A percentile compares a stretch with the other conserved stretches of the same genome.
phyloP scores from a whole-genome alignment of 495 filamentous ascomycete genomes.

The Lasiosphaeris hirsuta region DNA sequence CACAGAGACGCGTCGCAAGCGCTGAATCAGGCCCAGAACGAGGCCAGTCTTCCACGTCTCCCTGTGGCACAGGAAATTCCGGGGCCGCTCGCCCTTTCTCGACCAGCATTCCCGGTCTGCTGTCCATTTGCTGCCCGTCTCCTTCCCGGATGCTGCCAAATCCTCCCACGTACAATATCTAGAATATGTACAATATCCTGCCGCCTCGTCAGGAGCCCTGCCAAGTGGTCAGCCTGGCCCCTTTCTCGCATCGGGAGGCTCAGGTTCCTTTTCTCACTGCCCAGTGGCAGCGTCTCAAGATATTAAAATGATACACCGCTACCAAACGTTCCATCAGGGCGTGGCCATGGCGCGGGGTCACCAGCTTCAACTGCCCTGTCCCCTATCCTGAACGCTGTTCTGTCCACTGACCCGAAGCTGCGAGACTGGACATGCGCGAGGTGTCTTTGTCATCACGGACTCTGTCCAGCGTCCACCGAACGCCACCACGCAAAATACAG shows the following conservation, averaged over 20 bases:
- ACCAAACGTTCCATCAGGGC: slow-evolving; percentile 9
- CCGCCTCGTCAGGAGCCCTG: slow-evolving; percentile 9
- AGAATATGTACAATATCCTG: slow-evolving; percentile 6
- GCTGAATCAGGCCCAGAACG: no score
- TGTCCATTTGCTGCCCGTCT: background rate
- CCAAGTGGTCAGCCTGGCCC: slow-evolving; percentile 12
- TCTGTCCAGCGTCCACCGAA: background rate
- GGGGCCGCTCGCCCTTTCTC: slow-evolving; percentile 10
- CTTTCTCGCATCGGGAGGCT: slow-evolving; percentile 10
- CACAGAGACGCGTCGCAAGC: no score
- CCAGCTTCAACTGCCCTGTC: background rate
- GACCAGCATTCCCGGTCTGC: slow-evolving; percentile 13
- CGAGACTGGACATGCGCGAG: no score
- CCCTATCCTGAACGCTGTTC: background rate
- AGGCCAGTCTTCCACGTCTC: background rate
- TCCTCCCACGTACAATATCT: no score
- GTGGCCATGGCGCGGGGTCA: background rate
- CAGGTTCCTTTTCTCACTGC: slow-evolving; percentile 1
- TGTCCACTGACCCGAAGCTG: no score
- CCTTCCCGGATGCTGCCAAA: no score
- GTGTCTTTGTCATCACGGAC: no score
- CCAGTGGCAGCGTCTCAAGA: slow-evolving; percentile 14
- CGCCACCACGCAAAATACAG: slow-evolving; percentile 7
- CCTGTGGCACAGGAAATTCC: slow-evolving; percentile 8
- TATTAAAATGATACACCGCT: slow-evolving; percentile 1